Base-by-base conservation (phyloP, 768 basidiomycete species). In the Pholiota conissans region DNA sequence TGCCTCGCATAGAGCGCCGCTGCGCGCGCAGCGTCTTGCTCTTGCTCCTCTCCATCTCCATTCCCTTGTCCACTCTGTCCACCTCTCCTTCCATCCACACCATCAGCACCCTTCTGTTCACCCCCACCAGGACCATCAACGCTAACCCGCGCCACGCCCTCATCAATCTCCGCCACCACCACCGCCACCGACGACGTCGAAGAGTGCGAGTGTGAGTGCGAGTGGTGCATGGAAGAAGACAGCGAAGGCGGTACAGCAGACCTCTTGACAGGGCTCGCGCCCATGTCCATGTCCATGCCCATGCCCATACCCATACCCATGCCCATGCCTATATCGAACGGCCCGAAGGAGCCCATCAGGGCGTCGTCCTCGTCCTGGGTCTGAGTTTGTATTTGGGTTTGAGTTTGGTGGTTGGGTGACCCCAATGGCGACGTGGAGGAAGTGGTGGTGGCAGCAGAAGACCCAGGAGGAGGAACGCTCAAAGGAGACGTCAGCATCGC, bases 1-100 rank as follows among this genome's bases (percentile, higher is more conserved):
- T 67, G 67, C 53, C 52, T 22, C 18, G 52, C 57, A 40, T 57
- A 57, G 20, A 42, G 47, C 56, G 48, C 39, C 20, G 56, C 56
- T 5, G 56, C 56, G 3, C 29, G 42, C 16, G 48, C 56, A 5
- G 56, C 56, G 16, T 49, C 56, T 10, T 37, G 26, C 48, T 57
- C 56, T 5, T 42, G n/a, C n/a, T n/a, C n/a, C n/a, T n/a, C n/a
- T n/a, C n/a, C n/a, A n/a, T n/a, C n/a, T n/a, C n/a, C n/a, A n/a
- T n/a, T n/a, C n/a, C n/a, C n/a, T n/a, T n/a, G n/a, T n/a, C n/a
- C n/a, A n/a, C n/a, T n/a, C n/a, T n/a, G n/a, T n/a, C n/a, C n/a
- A n/a, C n/a, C n/a, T n/a, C n/a, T n/a, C n/a, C n/a, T n/a, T n/a
- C n/a, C n/a, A n/a, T n/a, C n/a, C n/a, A n/a, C n/a, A n/a, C n/a